These are phyloP conservation scores for Neurospora terricola DNA, from an alignment of 495 filamentous ascomycete species.

Conservation along the genomic window DNA sequence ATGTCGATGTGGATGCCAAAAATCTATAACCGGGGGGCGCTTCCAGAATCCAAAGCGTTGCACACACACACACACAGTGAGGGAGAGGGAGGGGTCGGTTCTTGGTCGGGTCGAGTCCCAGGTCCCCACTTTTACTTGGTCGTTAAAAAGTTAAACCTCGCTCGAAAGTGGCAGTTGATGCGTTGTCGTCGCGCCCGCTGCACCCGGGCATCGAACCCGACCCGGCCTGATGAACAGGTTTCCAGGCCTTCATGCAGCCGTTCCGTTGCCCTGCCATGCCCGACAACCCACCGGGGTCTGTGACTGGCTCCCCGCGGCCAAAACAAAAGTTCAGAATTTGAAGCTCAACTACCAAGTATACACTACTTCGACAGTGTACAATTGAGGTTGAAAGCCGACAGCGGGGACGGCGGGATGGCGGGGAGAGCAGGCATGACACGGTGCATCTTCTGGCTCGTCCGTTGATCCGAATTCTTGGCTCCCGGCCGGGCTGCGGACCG, in stretches of 20 bases:
- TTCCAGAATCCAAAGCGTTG: background rate
- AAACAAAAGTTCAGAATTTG: background rate
- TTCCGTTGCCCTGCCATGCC: background rate
- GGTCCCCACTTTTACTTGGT: background rate
- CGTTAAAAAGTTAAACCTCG: background rate
- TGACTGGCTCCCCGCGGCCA: background rate
- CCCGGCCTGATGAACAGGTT: background rate
- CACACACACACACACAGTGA: background rate
- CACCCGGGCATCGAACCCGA: background rate
- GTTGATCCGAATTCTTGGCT: background rate
- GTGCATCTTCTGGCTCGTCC: background rate
- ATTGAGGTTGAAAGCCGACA: background rate
- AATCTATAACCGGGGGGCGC: background rate
- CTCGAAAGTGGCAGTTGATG: background rate
- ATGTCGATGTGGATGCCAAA: constrained; percentile 9
- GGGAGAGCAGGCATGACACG: background rate
- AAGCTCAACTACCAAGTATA: background rate
- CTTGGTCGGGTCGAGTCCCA: background rate
- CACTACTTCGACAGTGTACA: background rate
- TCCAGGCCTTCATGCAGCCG: background rate
- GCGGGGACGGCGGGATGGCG: background rate
- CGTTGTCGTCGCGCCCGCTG: background rate
- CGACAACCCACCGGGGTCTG: background rate
- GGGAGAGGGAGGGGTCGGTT: background rate
- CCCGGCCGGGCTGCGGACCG: background rate